A percentile compares a stretch with the other conserved stretches of the same genome.
Conservation (phyloP, 139 green algal genomes). For the Pseudopediastrum boryanum region DNA sequence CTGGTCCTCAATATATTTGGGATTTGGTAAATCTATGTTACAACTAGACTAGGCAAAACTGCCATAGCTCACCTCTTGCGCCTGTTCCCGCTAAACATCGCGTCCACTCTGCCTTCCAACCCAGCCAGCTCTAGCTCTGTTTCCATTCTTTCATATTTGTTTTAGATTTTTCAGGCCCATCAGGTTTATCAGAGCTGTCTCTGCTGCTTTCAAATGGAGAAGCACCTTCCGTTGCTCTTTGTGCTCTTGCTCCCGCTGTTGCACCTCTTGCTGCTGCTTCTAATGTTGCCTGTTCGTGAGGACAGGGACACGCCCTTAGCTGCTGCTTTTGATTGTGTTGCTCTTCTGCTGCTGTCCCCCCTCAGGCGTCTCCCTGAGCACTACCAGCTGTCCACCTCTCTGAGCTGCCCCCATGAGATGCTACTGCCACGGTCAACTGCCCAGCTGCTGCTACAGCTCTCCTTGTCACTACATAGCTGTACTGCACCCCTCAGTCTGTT, state of each 20-base stretch:
- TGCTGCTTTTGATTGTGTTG: neutral
- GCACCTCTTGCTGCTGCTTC: neutral
- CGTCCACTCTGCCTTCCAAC: too few relatives aligned
- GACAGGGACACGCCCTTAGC: neutral
- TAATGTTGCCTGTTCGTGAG: neutral
- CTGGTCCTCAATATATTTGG: too few relatives aligned
- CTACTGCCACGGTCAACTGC: conserved; percentile 13
- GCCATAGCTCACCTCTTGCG: too few relatives aligned
- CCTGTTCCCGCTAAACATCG: too few relatives aligned
- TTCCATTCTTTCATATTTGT: too few relatives aligned
- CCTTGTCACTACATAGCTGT: neutral
- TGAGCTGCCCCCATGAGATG: conserved; percentile 13
- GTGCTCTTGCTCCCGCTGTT: neutral
- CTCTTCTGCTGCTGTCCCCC: neutral
- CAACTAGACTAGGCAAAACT: too few relatives aligned
- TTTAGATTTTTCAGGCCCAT: too few relatives aligned
- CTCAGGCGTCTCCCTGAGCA: conserved; percentile 7
- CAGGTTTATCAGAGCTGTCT: neutral
- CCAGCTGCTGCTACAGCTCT: conserved; percentile 21
- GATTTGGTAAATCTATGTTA: too few relatives aligned
- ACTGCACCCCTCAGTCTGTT: neutral
- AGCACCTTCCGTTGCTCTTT: neutral
- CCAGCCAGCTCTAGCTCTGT: too few relatives aligned
- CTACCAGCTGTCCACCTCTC: neutral
- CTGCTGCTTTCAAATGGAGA: neutral